Evolutionary conservation across 177 flowering plant genomes (phyloP), one percentile per base, ranked within the genome.

Genomic region (Telopea speciosissima): DNA sequence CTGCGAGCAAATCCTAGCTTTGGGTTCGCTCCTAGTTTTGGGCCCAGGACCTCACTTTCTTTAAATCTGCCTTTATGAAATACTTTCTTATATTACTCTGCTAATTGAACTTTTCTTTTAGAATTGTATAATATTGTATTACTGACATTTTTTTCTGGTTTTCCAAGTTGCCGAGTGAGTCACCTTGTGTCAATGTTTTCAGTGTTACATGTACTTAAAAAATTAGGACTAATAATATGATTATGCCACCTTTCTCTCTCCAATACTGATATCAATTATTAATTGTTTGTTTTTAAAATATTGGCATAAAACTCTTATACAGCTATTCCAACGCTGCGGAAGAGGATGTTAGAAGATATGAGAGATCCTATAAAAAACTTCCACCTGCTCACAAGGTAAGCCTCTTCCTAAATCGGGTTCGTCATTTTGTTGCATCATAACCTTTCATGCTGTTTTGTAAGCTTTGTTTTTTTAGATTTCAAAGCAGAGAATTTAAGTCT

Each of bases 241-340:
- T 49, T 11, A 13, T 49, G 54, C 17, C 54, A 49, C 28, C 44
- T 26, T 33, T 60, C 49, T 36, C 45, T 22, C 25, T 13, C 17
- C 59, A 3, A 13, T 59, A 22, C 26, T 23, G 17, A 33, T 56
- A 8, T 13, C 10, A 24, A 8, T 36, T 36, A 36, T 36, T 36
- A 5, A 36, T 36, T 36, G 0, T 36, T 13, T 33, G 33, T 36
- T 36, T 31, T 65, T 26, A 5, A 23, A 22, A 33, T 17, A 44
- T 60, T 52, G 28, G 62, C 26, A 24, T 24, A 12, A 25, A 42
- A 22, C 26, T 66, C 59, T 58, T 56, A 21, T 70, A 24, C 79
- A 94, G 98, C 74, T 94, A 94, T 75, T 87, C 93, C 9, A 95
- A 92, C 58, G 95, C 98, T 7, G 84, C 97, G 24, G 95, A 89